phyloP scores from a whole-genome alignment of 2,329 filamentous ascomycete genomes.

The Beauveria sp. region DNA sequence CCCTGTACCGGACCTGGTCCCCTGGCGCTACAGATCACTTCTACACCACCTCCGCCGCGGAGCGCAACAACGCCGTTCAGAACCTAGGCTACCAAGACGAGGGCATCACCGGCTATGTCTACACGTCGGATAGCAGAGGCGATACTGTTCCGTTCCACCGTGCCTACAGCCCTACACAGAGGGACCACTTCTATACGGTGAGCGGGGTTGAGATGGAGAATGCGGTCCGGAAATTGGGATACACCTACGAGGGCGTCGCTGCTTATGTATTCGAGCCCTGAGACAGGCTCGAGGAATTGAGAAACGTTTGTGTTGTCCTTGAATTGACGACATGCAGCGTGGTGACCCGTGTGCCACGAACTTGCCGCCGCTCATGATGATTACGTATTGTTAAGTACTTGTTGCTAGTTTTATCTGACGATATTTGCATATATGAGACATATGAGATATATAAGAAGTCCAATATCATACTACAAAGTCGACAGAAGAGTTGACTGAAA shows the following conservation, averaged over 20 bases:
- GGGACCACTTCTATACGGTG: constrained; percentile 8
- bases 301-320: background rate
- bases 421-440: background rate
- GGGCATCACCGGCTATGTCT: constrained; percentile 6
- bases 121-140: background rate
- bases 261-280: background rate
- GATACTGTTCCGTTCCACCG: constrained; percentile 1
- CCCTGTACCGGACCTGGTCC: constrained; percentile 6
- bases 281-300: background rate
- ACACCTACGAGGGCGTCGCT: constrained; percentile 6
- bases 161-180: background rate
- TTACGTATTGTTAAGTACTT: background rate
- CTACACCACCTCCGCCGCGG: constrained; percentile 9
- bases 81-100: constrained; percentile 7
- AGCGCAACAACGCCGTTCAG: constrained; percentile 9
- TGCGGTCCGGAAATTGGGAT: constrained; percentile 2
- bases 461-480: background rate
- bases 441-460: background rate
- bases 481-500: background rate
- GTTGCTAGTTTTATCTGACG: background rate
- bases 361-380: background rate
- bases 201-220: constrained; percentile 4
- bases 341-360: background rate
- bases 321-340: background rate
- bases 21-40: constrained; percentile 4